A percentile compares a stretch with the other conserved stretches of the same genome.
Conservation (phyloP, 495 filamentous ascomycete species). For the Parmelia sp. region DNA sequence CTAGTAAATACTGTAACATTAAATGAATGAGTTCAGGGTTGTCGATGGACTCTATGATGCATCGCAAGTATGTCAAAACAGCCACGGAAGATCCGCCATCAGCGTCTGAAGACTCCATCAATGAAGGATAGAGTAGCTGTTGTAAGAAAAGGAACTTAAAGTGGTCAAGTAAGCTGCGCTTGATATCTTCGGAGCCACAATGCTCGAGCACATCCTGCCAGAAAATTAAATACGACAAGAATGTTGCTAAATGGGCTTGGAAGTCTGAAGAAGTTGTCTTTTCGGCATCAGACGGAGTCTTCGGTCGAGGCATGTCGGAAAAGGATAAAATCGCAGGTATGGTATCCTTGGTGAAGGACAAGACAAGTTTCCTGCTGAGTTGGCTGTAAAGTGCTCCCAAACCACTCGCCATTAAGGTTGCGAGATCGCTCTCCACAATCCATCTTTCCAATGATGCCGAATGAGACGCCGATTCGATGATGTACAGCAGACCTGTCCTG, state of each 20-base stretch:
- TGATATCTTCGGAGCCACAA: slow-evolving; percentile 85
- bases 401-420: slow-evolving; percentile 94
- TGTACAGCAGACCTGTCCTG: slow-evolving; percentile 88
- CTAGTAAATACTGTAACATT: slow-evolving; percentile 87
- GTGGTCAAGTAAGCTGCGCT: slow-evolving; percentile 87
- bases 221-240: slow-evolving; percentile 88
- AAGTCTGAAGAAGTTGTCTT: slow-evolving; percentile 63
- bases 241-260: slow-evolving; percentile 77
- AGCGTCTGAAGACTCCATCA: slow-evolving; percentile 92
- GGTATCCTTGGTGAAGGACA: slow-evolving; percentile 48
- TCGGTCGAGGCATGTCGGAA: slow-evolving; percentile 69
- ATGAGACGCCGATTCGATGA: slow-evolving; percentile 86
- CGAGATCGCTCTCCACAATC: slow-evolving; percentile 94
- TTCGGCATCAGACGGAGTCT: slow-evolving; percentile 58
- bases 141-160: slow-evolving; percentile 96
- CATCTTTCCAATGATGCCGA: slow-evolving; percentile 81
- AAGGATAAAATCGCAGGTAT: slow-evolving; percentile 76
- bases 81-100: slow-evolving; percentile 95
- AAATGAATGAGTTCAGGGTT: slow-evolving; percentile 89
- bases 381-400: slow-evolving; percentile 95
- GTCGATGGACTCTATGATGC: slow-evolving; percentile 82
- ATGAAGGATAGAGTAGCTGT: slow-evolving; percentile 91
- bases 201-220: slow-evolving; percentile 98
- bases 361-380: slow-evolving; percentile 62
- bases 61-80: slow-evolving; percentile 86